phyloP scores from a whole-genome alignment of 257 asterid species.

The Fraxinus pennsylvanica region DNA sequence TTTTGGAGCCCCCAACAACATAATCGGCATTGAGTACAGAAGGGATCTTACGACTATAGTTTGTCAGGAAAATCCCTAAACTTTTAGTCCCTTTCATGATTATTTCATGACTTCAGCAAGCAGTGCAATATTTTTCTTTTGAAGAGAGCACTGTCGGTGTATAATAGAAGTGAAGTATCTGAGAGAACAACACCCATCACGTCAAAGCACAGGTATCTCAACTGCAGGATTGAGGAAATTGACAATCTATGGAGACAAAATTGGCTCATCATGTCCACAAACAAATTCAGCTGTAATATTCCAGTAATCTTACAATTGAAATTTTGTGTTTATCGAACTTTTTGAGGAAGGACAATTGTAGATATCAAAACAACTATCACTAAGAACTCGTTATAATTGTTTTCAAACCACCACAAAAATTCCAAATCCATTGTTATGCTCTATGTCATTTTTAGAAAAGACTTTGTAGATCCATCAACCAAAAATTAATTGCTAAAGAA shows the following conservation, averaged over 20 bases:
- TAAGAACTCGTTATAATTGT: not conserved
- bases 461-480: not conserved
- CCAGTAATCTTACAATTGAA: not conserved
- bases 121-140: not conserved
- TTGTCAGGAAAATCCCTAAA: not conserved
- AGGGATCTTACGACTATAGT: not conserved
- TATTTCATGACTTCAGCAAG: not conserved
- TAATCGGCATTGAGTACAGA: not conserved
- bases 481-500: not conserved
- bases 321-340: not conserved
- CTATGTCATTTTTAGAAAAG: slow-evolving; percentile 5
- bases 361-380: not conserved
- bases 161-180: not conserved
- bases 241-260: not conserved
- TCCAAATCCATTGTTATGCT: not conserved
- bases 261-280: not conserved
- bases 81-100: not conserved
- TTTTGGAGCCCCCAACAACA: not conserved
- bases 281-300: not conserved
- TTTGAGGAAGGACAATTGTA: not conserved
- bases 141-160: not conserved
- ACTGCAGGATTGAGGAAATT: not conserved
- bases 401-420: not conserved
- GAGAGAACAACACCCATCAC: not conserved
- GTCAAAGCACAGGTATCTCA: not conserved